Conservation (phyloP, 352 stramenopile genomes). For the Hyaloperonospora arabidopsidis region DNA sequence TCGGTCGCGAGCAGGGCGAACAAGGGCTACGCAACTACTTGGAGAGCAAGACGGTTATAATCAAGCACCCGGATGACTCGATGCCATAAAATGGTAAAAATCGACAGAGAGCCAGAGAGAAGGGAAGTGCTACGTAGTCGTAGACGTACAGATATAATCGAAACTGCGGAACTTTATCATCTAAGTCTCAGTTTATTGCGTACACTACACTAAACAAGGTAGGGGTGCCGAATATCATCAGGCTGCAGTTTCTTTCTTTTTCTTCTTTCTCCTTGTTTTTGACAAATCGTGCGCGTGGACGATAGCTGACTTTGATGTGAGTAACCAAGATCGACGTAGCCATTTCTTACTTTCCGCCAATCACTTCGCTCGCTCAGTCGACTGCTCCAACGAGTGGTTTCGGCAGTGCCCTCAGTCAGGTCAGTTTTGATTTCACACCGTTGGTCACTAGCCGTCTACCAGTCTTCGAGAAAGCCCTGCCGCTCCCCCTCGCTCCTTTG, state of each 20-base stretch:
- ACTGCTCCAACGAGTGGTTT: not conserved
- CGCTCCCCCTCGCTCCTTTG: not conserved
- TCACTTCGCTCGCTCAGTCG: not conserved
- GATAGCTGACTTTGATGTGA: conserved; percentile 1
- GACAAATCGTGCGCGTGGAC: conserved; percentile 6
- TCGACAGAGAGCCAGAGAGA: not conserved
- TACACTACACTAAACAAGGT: too few species aligned
- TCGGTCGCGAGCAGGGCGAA: conserved; percentile 74
- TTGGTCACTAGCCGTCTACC: conserved; percentile 31
- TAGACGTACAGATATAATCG: too few species aligned
- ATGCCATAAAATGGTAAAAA: conserved; percentile 14
- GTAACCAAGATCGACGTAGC: not conserved
- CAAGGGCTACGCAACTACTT: conserved; percentile 64
- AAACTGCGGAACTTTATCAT: too few species aligned
- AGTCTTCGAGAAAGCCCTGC: conserved; percentile 1
- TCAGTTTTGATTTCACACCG: conserved; percentile 30
- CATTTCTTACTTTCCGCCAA: conserved; percentile 4
- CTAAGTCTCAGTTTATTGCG: too few species aligned
- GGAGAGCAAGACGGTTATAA: conserved; percentile 67
- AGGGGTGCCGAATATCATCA: too few species aligned
- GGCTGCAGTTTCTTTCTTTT: too few species aligned
- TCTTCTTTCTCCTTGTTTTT: conserved; percentile 3
- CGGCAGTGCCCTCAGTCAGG: not conserved
- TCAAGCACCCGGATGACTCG: conserved; percentile 42
- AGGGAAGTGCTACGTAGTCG: too few species aligned